Conservation (phyloP, 495 filamentous ascomycete species). For the Jackrogersella multiformis region DNA sequence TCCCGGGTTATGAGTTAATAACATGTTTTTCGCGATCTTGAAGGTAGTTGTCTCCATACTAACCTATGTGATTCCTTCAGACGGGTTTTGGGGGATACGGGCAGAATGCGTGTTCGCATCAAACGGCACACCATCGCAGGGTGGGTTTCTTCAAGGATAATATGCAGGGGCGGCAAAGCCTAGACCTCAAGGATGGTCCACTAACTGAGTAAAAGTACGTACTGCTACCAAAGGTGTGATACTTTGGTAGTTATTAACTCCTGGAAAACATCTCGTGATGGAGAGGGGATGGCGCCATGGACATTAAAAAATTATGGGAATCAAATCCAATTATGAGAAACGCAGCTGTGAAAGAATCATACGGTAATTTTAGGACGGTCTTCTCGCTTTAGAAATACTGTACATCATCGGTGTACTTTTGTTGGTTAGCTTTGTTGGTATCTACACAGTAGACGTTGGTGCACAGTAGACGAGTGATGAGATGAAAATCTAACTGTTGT, state of each 20-base stretch:
- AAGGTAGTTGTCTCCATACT: no score
- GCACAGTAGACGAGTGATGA: neutral
- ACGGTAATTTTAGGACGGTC: conserved; percentile 1
- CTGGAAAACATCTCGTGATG: no score
- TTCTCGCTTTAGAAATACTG: neutral
- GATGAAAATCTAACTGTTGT: neutral
- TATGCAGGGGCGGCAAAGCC: conserved; percentile 4
- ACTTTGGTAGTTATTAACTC: no score
- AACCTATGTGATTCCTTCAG: no score
- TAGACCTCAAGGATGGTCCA: neutral
- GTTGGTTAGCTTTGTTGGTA: no score
- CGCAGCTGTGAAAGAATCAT: neutral
- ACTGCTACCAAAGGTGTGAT: no score
- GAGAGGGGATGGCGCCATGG: no score
- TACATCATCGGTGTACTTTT: conserved; percentile 1
- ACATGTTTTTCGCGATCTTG: no score
- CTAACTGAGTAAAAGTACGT: neutral
- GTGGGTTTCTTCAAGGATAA: conserved; percentile 11
- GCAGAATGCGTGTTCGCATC: neutral
- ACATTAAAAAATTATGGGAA: conserved; percentile 1
- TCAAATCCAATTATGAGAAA: neutral
- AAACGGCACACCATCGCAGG: no score
- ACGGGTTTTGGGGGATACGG: no score
- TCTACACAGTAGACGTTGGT: no score
- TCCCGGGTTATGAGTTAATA: no score